Evolutionary conservation across 2,329 filamentous ascomycete genomes (phyloP), one percentile per base, ranked within the genome.

Genomic region (Sporothrix sp.): DNA sequence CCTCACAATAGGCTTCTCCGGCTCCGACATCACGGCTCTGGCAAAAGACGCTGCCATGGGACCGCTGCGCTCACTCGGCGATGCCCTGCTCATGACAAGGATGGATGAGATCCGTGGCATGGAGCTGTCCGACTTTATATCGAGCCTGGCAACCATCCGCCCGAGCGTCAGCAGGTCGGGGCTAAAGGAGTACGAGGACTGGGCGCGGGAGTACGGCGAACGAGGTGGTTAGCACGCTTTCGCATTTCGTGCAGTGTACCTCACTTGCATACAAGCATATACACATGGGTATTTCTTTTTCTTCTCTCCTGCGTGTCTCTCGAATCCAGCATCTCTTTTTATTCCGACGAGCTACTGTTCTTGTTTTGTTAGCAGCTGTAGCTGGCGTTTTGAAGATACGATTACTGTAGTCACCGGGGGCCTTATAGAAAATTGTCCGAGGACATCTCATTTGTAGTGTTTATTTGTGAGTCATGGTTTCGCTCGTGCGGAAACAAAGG

Each of bases 11-110:
- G 90, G 89, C n/a, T 98, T 95, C 68, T 96, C 89, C 8, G 93
- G 93, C 39, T 95, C 89, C 2, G 93, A 98, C 62, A 95, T 98
- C 57, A 97, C 93, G 20, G 90, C 93, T 1, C 73, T 98, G 8
- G 93, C 93, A 7, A 98, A 98, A 68, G 93, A 98, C 63, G 93
- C 93, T 8, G 93, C 93, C 3, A 98, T 98, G 93, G 91, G 93
- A 0, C 93, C 93, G 0, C 71, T 98, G 11, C 80, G 93, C 28
- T 91, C 88, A 48, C 72, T 97, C 2, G 93, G 93, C 23, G 93
- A 97, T 64, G 87, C 85, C 36, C 71, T 98, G 27, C 73, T 98
- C 30, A 82, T 87, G 57, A 97, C 94, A 75, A 86, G 85, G 0
- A 95, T 93, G 78, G 93, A 98, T 54, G 81, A 97, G 58, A 97